These are phyloP conservation scores for Cutaneotrichosporon spelunceum DNA, from an alignment of 1,284 basidiomycete genomes.

Conservation along the genomic window DNA sequence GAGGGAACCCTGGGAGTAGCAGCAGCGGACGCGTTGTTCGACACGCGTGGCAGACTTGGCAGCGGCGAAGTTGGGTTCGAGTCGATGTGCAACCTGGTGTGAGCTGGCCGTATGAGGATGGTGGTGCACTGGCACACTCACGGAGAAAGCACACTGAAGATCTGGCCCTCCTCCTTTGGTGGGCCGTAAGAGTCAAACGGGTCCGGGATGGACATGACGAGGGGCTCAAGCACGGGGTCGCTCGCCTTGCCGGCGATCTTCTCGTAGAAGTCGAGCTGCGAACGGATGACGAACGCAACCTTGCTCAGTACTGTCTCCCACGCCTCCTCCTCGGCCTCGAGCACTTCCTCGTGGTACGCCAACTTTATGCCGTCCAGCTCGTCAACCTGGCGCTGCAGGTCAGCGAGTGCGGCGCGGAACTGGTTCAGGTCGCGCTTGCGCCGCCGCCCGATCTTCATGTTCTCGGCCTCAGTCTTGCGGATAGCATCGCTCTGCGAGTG, in stretches of 20 bases:
- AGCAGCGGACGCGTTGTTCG: slow-evolving; percentile 25
- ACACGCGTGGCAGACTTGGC: slow-evolving; percentile 35
- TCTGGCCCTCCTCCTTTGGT: slow-evolving; percentile 79
- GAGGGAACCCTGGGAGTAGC: slow-evolving; percentile 20
- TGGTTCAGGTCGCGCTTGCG: slow-evolving; percentile 80
- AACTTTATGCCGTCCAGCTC: slow-evolving; percentile 50
- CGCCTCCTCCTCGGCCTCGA: slow-evolving; percentile 84
- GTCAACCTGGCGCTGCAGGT: slow-evolving; percentile 78
- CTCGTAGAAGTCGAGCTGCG: slow-evolving; percentile 51
- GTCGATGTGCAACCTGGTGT: slow-evolving; percentile 32
- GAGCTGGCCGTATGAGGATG: background rate
- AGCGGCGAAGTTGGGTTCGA: slow-evolving; percentile 35
- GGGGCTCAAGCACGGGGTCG: slow-evolving; percentile 84
- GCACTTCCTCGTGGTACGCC: slow-evolving; percentile 63
- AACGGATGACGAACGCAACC: slow-evolving; percentile 55
- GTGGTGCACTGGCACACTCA: slow-evolving; percentile 54
- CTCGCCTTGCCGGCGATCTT: slow-evolving; percentile 65
- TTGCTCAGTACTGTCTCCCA: slow-evolving; percentile 87
- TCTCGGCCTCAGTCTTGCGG: slow-evolving; percentile 81
- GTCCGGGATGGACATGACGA: slow-evolving; percentile 84
- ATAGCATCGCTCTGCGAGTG: slow-evolving; percentile 80
- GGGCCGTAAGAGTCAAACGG: slow-evolving; percentile 90
- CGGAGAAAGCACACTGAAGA: slow-evolving; percentile 85
- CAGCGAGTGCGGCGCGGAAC: slow-evolving; percentile 75
- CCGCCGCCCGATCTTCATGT: slow-evolving; percentile 64